Conservation (phyloP, 768 basidiomycete genomes). For the Mycena albidolilacea region DNA sequence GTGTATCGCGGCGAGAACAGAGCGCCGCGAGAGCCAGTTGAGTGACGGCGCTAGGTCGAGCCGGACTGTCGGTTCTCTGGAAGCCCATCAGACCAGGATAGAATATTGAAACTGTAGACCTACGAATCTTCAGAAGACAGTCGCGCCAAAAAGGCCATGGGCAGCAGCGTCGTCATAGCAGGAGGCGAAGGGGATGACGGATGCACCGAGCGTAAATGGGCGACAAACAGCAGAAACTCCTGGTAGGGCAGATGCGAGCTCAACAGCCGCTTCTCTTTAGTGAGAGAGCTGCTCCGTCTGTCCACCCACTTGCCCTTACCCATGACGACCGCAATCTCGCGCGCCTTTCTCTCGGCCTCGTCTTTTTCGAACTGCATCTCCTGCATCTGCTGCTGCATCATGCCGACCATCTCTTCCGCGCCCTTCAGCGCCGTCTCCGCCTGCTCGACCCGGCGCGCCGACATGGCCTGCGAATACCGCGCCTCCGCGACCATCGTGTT, state of each 20-base stretch:
- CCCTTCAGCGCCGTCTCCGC: constrained; percentile 83
- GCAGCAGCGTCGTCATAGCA: constrained; percentile 79
- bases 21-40: constrained; percentile 93
- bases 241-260: constrained; percentile 82
- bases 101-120: constrained; percentile 51
- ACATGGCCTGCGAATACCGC: constrained; percentile 71
- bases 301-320: constrained; percentile 82
- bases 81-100: constrained; percentile 24
- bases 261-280: constrained; percentile 63
- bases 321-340: constrained; percentile 65
- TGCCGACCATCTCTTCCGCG: constrained; percentile 89
- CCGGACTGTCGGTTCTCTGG: constrained; percentile 91
- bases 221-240: constrained; percentile 85
- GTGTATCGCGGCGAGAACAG: constrained; percentile 88
- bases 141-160: constrained; percentile 84
- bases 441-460: constrained; percentile 82
- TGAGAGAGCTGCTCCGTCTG: constrained; percentile 49
- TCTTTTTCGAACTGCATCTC: constrained; percentile 78
- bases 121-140: constrained; percentile 89
- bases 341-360: constrained; percentile 65
- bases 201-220: constrained; percentile 82
- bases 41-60: constrained; percentile 95
- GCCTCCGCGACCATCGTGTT: constrained; percentile 99
- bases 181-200: constrained; percentile 73
- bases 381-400: constrained; percentile 92